phyloP scores from a whole-genome alignment of 2,329 filamentous ascomycete species.

The Xylariaceae sp. region DNA sequence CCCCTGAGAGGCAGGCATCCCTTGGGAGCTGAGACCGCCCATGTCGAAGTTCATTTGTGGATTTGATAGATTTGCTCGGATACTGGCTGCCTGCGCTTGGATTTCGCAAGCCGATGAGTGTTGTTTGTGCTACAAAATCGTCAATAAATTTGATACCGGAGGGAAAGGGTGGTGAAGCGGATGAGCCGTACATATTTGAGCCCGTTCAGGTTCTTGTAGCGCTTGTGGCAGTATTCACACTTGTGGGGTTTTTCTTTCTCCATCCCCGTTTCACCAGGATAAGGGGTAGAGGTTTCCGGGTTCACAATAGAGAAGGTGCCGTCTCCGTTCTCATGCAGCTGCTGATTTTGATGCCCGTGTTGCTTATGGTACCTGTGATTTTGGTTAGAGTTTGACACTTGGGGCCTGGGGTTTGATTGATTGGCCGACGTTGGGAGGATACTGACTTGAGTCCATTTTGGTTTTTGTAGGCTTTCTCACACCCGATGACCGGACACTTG shows the following conservation, averaged over 20 bases:
- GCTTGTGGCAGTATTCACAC: conserved; percentile 94
- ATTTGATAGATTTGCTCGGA: conserved; percentile 33
- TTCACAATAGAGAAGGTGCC: conserved; percentile 98
- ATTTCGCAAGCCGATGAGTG: conserved; percentile 89
- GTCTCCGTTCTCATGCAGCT: conserved; percentile 93
- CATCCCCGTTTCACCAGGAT: conserved; percentile 97
- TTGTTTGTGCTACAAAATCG: conserved; percentile 57
- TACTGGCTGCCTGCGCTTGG: conserved; percentile 57
- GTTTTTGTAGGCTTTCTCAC: conserved; percentile 99
- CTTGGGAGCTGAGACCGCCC: conserved; percentile 27
- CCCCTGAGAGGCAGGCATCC: conserved; percentile 18
- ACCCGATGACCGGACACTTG: conserved; percentile 95
- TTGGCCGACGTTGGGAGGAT: conserved; percentile 1
- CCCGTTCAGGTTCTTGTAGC: conserved; percentile 98
- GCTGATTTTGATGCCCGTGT: conserved; percentile 94
- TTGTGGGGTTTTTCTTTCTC: conserved; percentile 99
- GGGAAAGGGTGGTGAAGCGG: background rate
- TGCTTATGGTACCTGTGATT: conserved; percentile 60
- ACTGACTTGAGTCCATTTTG: conserved; percentile 94
- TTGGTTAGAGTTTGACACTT: conserved; percentile 26
- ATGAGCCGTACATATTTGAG: conserved; percentile 75
- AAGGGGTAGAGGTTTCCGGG: conserved; percentile 87
- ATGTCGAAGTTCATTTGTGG: conserved; percentile 29
- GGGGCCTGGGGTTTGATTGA: conserved; percentile 4
- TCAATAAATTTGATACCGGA: conserved; percentile 30